phyloP scores from a whole-genome alignment of 331 rosid genomes.

The Quercus phellos region DNA sequence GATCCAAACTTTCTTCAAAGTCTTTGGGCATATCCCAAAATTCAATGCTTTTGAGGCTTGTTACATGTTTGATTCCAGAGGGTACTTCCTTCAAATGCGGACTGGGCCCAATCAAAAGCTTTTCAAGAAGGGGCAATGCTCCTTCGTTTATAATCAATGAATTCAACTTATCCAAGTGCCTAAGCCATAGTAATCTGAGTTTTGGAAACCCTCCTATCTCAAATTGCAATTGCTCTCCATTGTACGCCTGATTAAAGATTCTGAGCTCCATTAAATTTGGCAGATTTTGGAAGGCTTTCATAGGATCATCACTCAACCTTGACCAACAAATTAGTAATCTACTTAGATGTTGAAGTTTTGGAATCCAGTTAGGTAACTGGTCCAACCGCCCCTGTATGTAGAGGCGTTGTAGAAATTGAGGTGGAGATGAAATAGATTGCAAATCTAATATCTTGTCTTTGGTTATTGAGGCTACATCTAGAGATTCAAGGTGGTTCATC shows the following conservation, averaged over 20 bases:
- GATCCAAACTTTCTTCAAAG: too few species aligned
- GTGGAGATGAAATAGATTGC: neutral
- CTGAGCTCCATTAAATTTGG: constrained; percentile 2
- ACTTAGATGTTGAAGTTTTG: constrained; percentile 3
- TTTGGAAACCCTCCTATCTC: constrained; percentile 2
- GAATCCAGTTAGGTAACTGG: constrained; percentile 8
- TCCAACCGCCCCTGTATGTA: neutral
- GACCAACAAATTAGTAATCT: neutral
- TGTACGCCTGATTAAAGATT: neutral
- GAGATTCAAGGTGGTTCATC: constrained; percentile 13
- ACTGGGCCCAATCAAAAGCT: neutral
- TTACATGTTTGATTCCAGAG: neutral
- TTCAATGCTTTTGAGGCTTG: neutral
- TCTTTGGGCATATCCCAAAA: too few species aligned
- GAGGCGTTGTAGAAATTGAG: neutral
- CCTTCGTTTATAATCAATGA: neutral
- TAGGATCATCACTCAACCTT: neutral
- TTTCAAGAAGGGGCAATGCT: neutral
- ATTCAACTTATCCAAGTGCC: neutral
- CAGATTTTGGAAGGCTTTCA: neutral
- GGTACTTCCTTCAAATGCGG: constrained; percentile 6
- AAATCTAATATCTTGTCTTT: neutral
- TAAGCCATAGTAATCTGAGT: neutral
- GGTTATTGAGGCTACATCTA: neutral
- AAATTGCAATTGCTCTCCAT: constrained; percentile 8